These are phyloP conservation scores for Eucalyptus sideroxylon DNA, from an alignment of 345 rosid species.

Conservation along the genomic window DNA sequence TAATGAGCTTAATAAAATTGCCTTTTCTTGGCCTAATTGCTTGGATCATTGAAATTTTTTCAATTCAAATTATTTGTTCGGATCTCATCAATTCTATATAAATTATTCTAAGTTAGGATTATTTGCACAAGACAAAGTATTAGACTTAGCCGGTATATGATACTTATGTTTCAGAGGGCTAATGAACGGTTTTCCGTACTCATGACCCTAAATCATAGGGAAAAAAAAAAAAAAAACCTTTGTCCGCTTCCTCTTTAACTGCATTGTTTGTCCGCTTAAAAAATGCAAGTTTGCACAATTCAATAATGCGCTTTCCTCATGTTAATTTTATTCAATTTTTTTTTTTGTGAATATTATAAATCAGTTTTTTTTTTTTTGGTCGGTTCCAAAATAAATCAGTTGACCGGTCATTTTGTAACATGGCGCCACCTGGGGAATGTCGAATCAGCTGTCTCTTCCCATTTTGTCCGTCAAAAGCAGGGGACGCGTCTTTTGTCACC, in stretches of 20 bases:
- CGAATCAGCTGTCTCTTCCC: background rate
- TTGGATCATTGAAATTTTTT: background rate
- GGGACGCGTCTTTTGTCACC: background rate
- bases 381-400: background rate
- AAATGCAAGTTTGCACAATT: background rate
- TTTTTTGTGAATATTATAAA: background rate
- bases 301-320: background rate
- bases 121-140: background rate
- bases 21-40: background rate
- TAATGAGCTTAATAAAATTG: background rate
- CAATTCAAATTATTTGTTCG: background rate
- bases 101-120: background rate
- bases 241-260: background rate
- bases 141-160: background rate
- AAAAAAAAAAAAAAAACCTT: fast-evolving
- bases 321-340: background rate
- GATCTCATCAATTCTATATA: background rate
- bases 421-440: background rate
- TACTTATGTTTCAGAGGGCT: background rate
- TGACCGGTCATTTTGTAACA: background rate
- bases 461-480: background rate
- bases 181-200: background rate
- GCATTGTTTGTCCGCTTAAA: background rate
- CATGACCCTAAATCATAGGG: background rate
- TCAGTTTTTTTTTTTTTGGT: background rate